Evolutionary conservation across 2,329 filamentous ascomycete species (phyloP).

Genomic region (Diplodia mutila): DNA sequence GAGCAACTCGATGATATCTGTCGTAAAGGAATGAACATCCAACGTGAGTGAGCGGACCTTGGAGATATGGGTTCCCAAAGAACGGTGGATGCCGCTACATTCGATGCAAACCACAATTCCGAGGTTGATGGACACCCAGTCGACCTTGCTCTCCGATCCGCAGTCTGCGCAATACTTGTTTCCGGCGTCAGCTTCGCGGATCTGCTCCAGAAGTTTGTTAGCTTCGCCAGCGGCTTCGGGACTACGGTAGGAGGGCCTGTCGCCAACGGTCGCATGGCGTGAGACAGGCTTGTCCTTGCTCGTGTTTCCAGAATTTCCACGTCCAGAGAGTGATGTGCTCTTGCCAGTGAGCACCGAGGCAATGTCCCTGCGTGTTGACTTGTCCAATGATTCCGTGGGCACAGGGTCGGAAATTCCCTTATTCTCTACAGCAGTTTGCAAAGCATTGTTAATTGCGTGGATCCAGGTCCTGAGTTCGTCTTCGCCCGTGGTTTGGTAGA

Average conservation of each 20-base stretch:
- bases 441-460: conserved; percentile 89
- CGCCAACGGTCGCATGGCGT: conserved; percentile 88
- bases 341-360: conserved; percentile 93
- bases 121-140: conserved; percentile 98
- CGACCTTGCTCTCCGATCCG: conserved; percentile 86
- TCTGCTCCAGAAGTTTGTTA: conserved; percentile 80
- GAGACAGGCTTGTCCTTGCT: conserved; percentile 62
- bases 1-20: conserved; percentile 93
- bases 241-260: conserved; percentile 73
- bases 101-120: conserved; percentile 97
- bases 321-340: conserved; percentile 71
- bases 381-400: conserved; percentile 55
- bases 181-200: conserved; percentile 87
- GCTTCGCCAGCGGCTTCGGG: conserved; percentile 78
- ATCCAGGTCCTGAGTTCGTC: conserved; percentile 99
- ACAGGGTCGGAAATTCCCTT: conserved; percentile 59
- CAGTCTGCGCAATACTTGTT: conserved; percentile 96
- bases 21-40: conserved; percentile 94
- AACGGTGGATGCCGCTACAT: conserved; percentile 96
- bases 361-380: conserved; percentile 77
- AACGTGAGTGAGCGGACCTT: conserved; percentile 94
- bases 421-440: conserved; percentile 88
- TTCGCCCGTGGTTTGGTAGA: conserved; percentile 96
- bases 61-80: conserved; percentile 94
- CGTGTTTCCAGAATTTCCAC: conserved; percentile 49